Evolutionary conservation across 1,284 basidiomycete species (phyloP), one percentile per base, ranked within the genome.

Genomic region (Rhizoctonia solani): DNA sequence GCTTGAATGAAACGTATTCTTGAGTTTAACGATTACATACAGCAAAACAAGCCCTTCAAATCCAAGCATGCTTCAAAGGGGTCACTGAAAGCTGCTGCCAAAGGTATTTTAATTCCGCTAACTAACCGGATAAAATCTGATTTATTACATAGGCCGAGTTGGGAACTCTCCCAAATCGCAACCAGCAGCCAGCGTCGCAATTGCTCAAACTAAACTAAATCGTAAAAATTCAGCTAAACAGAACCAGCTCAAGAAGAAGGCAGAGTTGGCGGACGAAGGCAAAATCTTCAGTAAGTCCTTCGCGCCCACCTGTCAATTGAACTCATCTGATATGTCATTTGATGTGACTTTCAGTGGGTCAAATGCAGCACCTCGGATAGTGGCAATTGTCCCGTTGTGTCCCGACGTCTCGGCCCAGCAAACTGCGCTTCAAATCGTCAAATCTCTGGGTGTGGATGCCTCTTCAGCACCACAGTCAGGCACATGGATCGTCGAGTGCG

Each of bases 41-140:
- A 94, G 91, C 80, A 85, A 81, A 96, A 97, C 77, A 97, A 97
- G 76, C 71, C 83, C 1, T 96, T 92, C 83, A 95, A 95, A 76
- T 92, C 90, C 0, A 90, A 87, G 74, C 93, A 97, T 81, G 85
- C 93, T 0, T 85, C 90, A 3, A 95, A 96, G 77, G 86, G 87
- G 6, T 83, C 88, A 0, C 74, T 93, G 50, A 93, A 91, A 76
- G 88, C 92, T 47, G 83, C 85, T 44, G 86, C 91, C 14, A 95
- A 95, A 81, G 93, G 93, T 88, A 39, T 50, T 77, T n/a, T n/a
- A n/a, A n/a, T n/a, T n/a, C n/a, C n/a, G n/a, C n/a, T n/a, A n/a
- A n/a, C n/a, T n/a, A n/a, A n/a, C n/a, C n/a, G n/a, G n/a, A n/a
- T n/a, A n/a, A n/a, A n/a, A n/a, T n/a, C n/a, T n/a, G n/a, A n/a